Conservation (phyloP, 75 land plant species). For the Adiantum capillusveneris region DNA sequence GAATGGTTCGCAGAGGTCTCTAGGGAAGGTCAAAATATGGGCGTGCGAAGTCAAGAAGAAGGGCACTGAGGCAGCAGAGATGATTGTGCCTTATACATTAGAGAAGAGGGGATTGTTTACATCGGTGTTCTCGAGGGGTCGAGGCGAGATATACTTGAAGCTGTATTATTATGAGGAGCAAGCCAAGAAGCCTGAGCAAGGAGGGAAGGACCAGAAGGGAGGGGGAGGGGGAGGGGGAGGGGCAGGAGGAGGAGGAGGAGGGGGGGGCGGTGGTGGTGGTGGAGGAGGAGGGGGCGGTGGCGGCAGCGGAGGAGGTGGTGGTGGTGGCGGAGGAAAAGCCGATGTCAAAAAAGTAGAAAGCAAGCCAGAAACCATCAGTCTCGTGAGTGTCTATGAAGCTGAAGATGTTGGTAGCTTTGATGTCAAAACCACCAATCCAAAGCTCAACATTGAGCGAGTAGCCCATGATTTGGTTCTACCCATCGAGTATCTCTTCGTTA, state of each 20-base stretch:
- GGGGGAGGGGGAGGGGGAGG: not conserved
- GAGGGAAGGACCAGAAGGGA: not conserved
- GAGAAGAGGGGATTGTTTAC: slow-evolving; percentile 61
- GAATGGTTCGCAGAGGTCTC: slow-evolving; percentile 10
- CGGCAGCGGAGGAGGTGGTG: not conserved
- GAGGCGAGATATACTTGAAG: slow-evolving; percentile 59
- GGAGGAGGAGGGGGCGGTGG: slow-evolving; percentile 3
- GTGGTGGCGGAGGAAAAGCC: slow-evolving; percentile 9
- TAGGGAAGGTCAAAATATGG: slow-evolving; percentile 56
- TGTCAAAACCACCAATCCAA: slow-evolving; percentile 2
- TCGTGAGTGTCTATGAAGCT: not conserved
- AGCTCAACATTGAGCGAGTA: not conserved
- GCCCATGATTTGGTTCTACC: slow-evolving; percentile 62
- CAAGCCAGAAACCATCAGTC: not conserved
- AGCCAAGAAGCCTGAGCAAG: not conserved
- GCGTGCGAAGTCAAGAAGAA: slow-evolving; percentile 40
- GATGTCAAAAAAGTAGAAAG: slow-evolving; percentile 1
- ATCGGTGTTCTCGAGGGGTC: slow-evolving; percentile 21
- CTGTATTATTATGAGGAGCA: slow-evolving; percentile 52
- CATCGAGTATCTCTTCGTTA: slow-evolving; percentile 57
- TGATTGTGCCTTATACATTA: slow-evolving; percentile 43
- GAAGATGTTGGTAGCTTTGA: not conserved
- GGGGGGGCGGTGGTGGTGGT: not conserved
- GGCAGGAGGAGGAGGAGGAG: not conserved
- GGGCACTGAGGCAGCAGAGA: slow-evolving; percentile 58